A percentile compares a stretch with the other conserved stretches of the same genome.
phyloP scores from a whole-genome alignment of 805 yeast species.

The Lipomyces lipofer region DNA sequence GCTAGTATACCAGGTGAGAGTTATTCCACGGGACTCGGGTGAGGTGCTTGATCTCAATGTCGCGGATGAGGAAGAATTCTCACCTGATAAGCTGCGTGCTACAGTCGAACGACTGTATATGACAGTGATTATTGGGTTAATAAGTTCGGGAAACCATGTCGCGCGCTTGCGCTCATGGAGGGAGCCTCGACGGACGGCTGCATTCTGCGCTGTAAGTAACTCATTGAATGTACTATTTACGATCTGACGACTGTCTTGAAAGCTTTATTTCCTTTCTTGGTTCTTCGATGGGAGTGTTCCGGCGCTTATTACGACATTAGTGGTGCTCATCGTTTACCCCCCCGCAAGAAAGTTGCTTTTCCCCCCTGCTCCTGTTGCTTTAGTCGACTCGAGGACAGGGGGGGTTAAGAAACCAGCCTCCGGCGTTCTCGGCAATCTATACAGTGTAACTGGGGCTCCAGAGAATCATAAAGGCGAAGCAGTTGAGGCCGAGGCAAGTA shows the following conservation, averaged over 20 bases:
- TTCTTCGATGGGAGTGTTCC: not conserved
- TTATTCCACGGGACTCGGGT: not conserved
- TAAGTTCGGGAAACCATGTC: constrained; percentile 4
- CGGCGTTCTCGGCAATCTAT: constrained; percentile 6
- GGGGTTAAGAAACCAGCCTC: constrained; percentile 5
- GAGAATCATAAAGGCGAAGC: constrained; percentile 19
- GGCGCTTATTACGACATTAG: not conserved
- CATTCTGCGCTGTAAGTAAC: constrained; percentile 2
- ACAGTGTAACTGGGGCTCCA: constrained; percentile 11
- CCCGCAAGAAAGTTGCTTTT: constrained; percentile 4
- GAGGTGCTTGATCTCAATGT: constrained; percentile 15
- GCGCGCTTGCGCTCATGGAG: constrained; percentile 21
- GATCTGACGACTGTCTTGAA: not conserved
- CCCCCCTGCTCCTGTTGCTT: constrained; percentile 14
- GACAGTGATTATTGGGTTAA: constrained; percentile 10
- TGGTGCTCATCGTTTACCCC: constrained; percentile 7
- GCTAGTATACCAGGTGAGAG: constrained; percentile 15
- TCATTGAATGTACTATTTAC: not conserved
- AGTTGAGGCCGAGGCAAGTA: constrained; percentile 16
- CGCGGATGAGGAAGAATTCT: constrained; percentile 14
- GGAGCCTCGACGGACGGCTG: constrained; percentile 14
- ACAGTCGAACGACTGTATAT: constrained; percentile 15
- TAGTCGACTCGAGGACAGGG: constrained; percentile 4
- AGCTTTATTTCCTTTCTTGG: constrained; percentile 14
- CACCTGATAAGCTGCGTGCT: constrained; percentile 19